Evolutionary conservation across 23 red algal species (phyloP), one percentile per base, ranked within the genome.

Genomic region (Gracilaria caudata): DNA sequence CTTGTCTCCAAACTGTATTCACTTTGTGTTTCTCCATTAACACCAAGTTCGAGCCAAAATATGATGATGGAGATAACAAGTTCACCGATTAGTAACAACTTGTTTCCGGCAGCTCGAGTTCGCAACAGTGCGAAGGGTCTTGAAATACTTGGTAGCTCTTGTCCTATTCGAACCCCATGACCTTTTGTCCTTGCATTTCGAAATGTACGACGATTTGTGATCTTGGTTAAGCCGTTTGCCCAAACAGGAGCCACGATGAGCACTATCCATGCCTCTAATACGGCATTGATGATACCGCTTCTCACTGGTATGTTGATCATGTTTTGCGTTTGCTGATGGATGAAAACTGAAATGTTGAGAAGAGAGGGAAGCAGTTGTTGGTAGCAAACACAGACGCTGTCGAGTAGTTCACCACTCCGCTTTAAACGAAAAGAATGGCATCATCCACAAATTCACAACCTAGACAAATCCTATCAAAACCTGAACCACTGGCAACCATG

Each of bases 31-130:
- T 68, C 26, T 33, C 63, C 63, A 68, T 68, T 68, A 4, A 68
- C 63, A 35, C 63, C 63, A 35, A 68, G 63, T 68, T 68, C 63
- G 26, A 68, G 63, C 63, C 63, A 68, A 25, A 68, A 68, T 5
- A 68, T 68, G 63, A 68, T 38, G 11, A 35, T 35, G n/a, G 63
- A 3, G 4, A 68, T 68, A 68, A 68, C 17, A 35, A 68, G 4
- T 68, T 68, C 63, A 3, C 63, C 63, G 63, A 68, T 35, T 68
- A 68, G 63, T 25, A 68, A 25, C 5, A 68, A 5, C 26, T 68
- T 68, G 34, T 35, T 68, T 68, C 63, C 63, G n/a, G 63, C 26
- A 29, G 63, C 63, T 35, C 63, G 63, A 68, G n/a, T 68, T 34
- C 26, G 4, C 25, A 68, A 68, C 26, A 68, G 63, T 12, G 11